Conservation (phyloP, 345 rosid genomes). For the Cardamine resedifolia region DNA sequence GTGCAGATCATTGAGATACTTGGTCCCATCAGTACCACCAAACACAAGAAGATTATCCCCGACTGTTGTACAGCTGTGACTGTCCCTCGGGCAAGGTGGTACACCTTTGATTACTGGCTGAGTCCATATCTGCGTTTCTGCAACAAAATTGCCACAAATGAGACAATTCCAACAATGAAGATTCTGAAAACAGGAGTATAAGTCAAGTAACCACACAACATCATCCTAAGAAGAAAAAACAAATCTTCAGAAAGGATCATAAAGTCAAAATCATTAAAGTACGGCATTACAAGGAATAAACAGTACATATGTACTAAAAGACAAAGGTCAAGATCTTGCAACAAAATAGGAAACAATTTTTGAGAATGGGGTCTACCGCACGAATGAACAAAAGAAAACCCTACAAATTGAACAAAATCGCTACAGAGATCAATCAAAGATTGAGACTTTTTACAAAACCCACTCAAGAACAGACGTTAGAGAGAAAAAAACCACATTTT, state of each 20-base stretch:
- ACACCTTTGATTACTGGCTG: conserved; percentile 66
- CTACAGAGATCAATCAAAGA: conserved; percentile 25
- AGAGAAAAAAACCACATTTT: neutral
- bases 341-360: neutral
- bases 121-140: conserved; percentile 79
- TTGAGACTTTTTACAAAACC: conserved; percentile 18
- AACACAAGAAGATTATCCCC: conserved; percentile 74
- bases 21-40: conserved; percentile 92
- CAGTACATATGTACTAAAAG: neutral
- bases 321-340: conserved; percentile 6
- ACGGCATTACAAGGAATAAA: neutral
- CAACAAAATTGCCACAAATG: conserved; percentile 23
- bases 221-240: conserved; percentile 2
- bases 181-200: neutral
- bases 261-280: conserved; percentile 1
- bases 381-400: neutral
- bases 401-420: neutral
- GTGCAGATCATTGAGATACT: conserved; percentile 76
- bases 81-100: conserved; percentile 82
- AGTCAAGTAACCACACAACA: conserved; percentile 6
- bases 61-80: conserved; percentile 86
- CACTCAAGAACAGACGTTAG: neutral
- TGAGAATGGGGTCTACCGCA: conserved; percentile 29
- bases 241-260: neutral
- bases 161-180: neutral